Evolutionary conservation across 2,329 filamentous ascomycete genomes (phyloP).

Genomic region (Penicillium frequentans): DNA sequence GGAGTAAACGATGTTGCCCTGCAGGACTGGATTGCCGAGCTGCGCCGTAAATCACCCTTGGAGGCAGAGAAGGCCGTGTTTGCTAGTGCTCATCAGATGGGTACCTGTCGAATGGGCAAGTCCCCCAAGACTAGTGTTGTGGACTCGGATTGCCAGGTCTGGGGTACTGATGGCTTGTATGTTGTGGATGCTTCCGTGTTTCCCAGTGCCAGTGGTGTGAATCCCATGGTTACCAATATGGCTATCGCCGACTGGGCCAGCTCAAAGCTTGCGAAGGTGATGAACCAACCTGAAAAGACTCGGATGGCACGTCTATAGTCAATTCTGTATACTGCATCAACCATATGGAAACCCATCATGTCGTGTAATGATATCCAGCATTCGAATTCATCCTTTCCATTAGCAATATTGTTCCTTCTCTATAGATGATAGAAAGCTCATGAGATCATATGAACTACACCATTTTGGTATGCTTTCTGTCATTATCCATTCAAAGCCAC

Average conservation of each 20-base stretch:
- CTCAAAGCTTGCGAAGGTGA: conserved; percentile 36
- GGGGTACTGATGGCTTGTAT: conserved; percentile 48
- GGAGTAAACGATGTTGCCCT: conserved; percentile 57
- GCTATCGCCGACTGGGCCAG: conserved; percentile 50
- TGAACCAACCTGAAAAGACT: conserved; percentile 20
- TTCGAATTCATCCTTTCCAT: background rate
- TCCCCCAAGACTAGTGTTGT: conserved; percentile 45
- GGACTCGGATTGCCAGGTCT: conserved; percentile 47
- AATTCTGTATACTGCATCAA: background rate
- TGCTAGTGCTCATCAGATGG: conserved; percentile 54
- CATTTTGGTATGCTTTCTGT: too few relatives aligned
- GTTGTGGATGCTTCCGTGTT: conserved; percentile 53
- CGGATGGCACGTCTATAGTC: conserved; percentile 27
- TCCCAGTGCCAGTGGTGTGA: conserved; percentile 52
- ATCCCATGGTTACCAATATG: conserved; percentile 55
- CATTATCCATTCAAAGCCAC: too few relatives aligned
- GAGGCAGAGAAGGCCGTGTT: conserved; percentile 45
- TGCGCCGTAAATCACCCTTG: conserved; percentile 49
- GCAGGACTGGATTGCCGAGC: conserved; percentile 54
- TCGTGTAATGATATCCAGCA: background rate
- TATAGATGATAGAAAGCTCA: background rate
- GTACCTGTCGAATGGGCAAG: conserved; percentile 50
- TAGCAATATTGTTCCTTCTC: background rate
- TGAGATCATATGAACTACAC: too few relatives aligned
- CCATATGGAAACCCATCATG: background rate